Percentiles rank a stretch among this genome's conserved stretches.
Evolutionary conservation across 441 rosid genomes (phyloP).

Genomic region (Euphorbia schlechtendalii): DNA sequence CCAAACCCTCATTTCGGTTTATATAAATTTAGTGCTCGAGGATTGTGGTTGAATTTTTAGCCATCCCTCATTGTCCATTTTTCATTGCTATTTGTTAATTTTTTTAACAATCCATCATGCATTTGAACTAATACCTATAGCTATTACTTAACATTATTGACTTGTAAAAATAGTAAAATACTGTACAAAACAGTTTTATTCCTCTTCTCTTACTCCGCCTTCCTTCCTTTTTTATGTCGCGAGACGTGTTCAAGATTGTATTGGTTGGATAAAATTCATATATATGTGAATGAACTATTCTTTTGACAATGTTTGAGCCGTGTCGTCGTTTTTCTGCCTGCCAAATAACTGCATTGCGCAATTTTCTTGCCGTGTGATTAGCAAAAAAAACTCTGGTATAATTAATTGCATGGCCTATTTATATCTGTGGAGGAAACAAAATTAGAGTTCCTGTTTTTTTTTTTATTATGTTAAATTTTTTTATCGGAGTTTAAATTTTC

Average conservation of each 20-base stretch:
- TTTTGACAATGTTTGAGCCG: neutral
- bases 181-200: constrained; percentile 5
- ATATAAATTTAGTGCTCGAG: constrained; percentile 18
- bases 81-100: constrained; percentile 43
- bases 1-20: constrained; percentile 3
- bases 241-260: constrained; percentile 4
- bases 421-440: no score
- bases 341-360: neutral
- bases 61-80: constrained; percentile 29
- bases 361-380: neutral
- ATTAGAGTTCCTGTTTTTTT: no score
- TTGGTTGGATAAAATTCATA: constrained; percentile 10
- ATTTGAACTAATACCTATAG: constrained; percentile 17
- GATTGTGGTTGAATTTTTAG: constrained; percentile 24
- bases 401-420: neutral
- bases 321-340: neutral
- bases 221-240: neutral
- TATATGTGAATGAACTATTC: constrained; percentile 10
- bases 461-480: no score
- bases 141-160: constrained; percentile 21
- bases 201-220: no score
- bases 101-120: constrained; percentile 19
- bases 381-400: neutral
- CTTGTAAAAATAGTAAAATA: constrained; percentile 24
- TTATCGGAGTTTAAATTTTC: no score